Evolutionary conservation across 768 basidiomycete species (phyloP).

Genomic region (Psilocybe tampanensis): DNA sequence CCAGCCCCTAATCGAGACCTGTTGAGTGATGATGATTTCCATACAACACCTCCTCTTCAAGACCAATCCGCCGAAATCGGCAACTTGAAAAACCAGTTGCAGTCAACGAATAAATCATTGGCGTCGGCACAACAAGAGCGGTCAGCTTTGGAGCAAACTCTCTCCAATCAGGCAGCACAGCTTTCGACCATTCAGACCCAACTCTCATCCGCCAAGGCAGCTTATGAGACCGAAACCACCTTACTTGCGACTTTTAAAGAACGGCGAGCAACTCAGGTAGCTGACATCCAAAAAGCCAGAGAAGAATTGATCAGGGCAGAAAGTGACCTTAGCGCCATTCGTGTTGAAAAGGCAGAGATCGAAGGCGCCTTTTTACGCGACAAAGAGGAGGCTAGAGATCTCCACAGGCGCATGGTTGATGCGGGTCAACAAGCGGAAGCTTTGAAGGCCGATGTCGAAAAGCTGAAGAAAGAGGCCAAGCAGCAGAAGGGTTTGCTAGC

Average conservation of each 20-base stretch:
- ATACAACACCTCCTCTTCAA: conserved; percentile 51
- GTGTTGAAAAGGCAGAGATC: conserved; percentile 89
- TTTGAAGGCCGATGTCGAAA: conserved; percentile 79
- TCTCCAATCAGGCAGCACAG: conserved; percentile 71
- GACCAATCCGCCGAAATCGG: conserved; percentile 87
- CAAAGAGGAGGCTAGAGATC: conserved; percentile 89
- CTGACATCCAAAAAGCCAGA: conserved; percentile 70
- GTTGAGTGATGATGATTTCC: conserved; percentile 75
- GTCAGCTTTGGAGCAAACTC: conserved; percentile 58
- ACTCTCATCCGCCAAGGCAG: conserved; percentile 78
- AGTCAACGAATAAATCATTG: conserved; percentile 75
- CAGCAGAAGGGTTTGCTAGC: conserved; percentile 96
- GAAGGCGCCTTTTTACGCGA: conserved; percentile 86
- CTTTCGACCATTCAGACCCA: conserved; percentile 83
- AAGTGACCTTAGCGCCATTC: conserved; percentile 86
- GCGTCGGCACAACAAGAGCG: conserved; percentile 69
- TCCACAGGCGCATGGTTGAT: conserved; percentile 85
- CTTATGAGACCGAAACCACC: conserved; percentile 84
- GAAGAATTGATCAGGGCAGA: conserved; percentile 88
- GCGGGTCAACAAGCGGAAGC: conserved; percentile 70
- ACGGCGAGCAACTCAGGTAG: conserved; percentile 64
- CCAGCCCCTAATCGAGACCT: conserved; percentile 47
- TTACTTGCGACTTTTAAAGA: conserved; percentile 69
- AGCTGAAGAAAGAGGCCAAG: conserved; percentile 89
- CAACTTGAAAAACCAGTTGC: conserved; percentile 83